A percentile compares a stretch with the other conserved stretches of the same genome.
Conservation (phyloP, 305 asterid genomes). For the Ilex paraguariensis region DNA sequence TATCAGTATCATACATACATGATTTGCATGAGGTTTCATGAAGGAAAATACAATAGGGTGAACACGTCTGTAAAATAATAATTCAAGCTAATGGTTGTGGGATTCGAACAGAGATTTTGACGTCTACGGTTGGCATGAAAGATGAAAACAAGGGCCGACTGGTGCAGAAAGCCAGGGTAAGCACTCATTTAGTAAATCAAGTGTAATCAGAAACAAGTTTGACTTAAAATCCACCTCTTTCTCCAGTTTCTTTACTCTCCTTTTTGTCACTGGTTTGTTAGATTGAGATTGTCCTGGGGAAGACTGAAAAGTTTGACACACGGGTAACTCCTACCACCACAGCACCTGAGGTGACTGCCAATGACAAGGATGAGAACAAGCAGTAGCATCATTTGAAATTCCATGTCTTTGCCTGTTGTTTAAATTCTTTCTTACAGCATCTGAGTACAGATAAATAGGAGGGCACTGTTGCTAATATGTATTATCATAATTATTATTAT, state of each 20-base stretch:
- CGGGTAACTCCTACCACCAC: constrained; percentile 39
- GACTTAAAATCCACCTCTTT: neutral
- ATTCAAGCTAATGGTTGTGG: neutral
- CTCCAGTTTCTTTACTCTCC: neutral
- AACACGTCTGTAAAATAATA: neutral
- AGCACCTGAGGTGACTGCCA: constrained; percentile 22
- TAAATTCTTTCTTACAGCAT: neutral
- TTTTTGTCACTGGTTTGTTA: constrained; percentile 7
- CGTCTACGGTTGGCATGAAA: constrained; percentile 80
- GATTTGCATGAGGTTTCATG: too few species aligned
- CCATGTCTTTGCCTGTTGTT: neutral
- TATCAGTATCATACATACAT: too few species aligned
- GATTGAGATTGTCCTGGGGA: constrained; percentile 75
- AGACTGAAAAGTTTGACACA: constrained; percentile 66
- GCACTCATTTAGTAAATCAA: constrained; percentile 3
- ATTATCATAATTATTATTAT: too few species aligned
- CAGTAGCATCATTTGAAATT: neutral
- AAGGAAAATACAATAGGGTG: neutral
- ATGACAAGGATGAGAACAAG: constrained; percentile 1
- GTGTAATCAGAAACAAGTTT: neutral
- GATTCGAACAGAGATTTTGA: constrained; percentile 35
- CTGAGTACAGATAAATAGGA: neutral
- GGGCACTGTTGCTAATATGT: too few species aligned
- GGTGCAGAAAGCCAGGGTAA: constrained; percentile 82
- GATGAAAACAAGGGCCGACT: constrained; percentile 66